phyloP scores from a whole-genome alignment of 768 basidiomycete genomes.

The Mrakia frigida region DNA sequence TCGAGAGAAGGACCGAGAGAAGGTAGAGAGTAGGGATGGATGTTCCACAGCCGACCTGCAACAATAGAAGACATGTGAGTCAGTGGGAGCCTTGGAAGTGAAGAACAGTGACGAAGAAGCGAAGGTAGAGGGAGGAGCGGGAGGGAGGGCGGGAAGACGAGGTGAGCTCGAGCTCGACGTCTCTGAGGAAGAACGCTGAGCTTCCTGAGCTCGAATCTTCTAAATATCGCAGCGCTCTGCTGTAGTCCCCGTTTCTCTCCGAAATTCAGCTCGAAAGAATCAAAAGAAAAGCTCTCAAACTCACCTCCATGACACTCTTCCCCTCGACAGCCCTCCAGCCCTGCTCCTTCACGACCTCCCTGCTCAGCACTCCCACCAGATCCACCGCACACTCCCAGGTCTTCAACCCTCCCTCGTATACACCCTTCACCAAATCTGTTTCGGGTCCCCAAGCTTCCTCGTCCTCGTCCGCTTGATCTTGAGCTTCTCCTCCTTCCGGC shows the following conservation, averaged over 20 bases:
- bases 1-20: slow-evolving; percentile 57
- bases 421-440: slow-evolving; percentile 81
- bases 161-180: too few species aligned
- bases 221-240: too few species aligned
- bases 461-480: slow-evolving; percentile 33
- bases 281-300: slow-evolving; percentile 34
- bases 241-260: too few species aligned
- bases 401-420: slow-evolving; percentile 94
- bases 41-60: slow-evolving; percentile 87
- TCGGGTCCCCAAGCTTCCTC: slow-evolving; percentile 70
- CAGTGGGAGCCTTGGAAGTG: not conserved
- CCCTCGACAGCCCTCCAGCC: slow-evolving; percentile 46
- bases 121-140: not conserved
- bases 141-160: too few species aligned
- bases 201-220: not conserved
- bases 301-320: slow-evolving; percentile 66
- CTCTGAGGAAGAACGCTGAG: too few species aligned
- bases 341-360: slow-evolving; percentile 34
- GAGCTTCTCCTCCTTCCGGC: slow-evolving; percentile 32
- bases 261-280: not conserved
- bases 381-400: slow-evolving; percentile 97
- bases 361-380: slow-evolving; percentile 58
- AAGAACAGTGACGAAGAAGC: not conserved
- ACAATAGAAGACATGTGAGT: not conserved
- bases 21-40: slow-evolving; percentile 75